Conservation (phyloP, 139 green algal genomes). For the Haematococcus sp. region DNA sequence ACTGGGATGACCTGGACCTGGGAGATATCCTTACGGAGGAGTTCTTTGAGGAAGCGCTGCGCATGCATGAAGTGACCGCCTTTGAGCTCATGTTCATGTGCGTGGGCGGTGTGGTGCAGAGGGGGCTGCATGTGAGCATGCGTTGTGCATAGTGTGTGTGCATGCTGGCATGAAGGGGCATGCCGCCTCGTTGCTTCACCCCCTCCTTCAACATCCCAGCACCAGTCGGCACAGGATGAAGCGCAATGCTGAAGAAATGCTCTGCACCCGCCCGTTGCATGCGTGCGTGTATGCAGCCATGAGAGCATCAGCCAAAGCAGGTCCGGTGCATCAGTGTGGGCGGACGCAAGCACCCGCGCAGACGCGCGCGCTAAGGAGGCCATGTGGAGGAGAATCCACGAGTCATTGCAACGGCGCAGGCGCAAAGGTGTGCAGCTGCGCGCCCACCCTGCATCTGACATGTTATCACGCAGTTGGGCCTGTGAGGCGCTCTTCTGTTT, state of each 20-base stretch:
- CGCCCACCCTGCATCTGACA: too few species aligned
- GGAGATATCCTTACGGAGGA: conserved; percentile 2
- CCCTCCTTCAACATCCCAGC: too few species aligned
- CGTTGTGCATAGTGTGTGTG: too few species aligned
- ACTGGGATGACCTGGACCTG: neutral
- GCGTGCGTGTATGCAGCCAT: conserved; percentile 1
- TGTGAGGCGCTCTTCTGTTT: too few species aligned
- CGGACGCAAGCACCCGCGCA: neutral
- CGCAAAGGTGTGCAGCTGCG: neutral
- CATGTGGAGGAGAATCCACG: conserved; percentile 3
- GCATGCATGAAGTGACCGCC: neutral
- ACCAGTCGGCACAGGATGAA: too few species aligned
- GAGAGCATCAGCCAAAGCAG: neutral
- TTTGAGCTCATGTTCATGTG: conserved; percentile 17
- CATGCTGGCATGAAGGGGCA: too few species aligned
- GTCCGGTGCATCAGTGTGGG: neutral
- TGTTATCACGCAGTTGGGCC: too few species aligned
- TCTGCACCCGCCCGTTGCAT: too few species aligned
- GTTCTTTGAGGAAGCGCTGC: conserved; percentile 9
- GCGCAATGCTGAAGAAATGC: too few species aligned
- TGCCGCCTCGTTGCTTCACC: too few species aligned
- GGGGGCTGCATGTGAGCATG: too few species aligned
- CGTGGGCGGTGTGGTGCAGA: neutral
- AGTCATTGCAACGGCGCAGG: neutral
- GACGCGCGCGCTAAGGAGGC: neutral